Base-by-base conservation (phyloP, 1,284 basidiomycete genomes). In the Cystobasidium pallidum region DNA sequence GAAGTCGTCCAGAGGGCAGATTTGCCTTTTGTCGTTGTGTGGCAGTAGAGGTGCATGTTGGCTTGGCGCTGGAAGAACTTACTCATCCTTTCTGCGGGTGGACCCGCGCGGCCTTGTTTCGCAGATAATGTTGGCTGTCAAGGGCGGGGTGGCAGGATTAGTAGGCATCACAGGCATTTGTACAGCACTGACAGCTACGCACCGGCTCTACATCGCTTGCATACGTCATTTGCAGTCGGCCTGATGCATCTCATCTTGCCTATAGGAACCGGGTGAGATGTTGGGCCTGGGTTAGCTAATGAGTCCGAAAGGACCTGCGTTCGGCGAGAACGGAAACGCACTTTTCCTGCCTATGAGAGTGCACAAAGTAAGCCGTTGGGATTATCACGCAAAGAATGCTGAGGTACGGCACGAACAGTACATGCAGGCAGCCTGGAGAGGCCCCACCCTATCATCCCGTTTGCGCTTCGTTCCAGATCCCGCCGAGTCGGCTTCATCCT, bases 201-300 rank as follows among this genome's bases (percentile, higher is more conserved):
- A 62, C 59, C 59, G 21, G 59, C 59, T 47, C 41, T 21, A 43
- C 59, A 62, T 26, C 59, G 36, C 39, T 62, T 62, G 59, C 59
- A 62, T 15, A 45, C 36, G 10, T 62, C 59, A 30, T 62, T 47
- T 19, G 24, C 36, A 2, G 36, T 62, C 2, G 59, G 26, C 11
- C 59, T 6, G 8, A 62, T 62, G 24, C 59, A 62, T 30, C 45
- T 62, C 59, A 62, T 62, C 39, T 62, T 62, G 39, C 59, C 59
- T 62, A 11, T 3, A 11, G 13, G 19, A 30, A 36, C 3, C n/a
- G 21, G 19, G 4, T 34, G 36, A 11, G 19, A 45, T 28, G 43
- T n/a, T 3, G 43, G 34, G 24, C 1, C 3, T 17, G 19, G 13
- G 26, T 62, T 21, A 47, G 39, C 41, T 32, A 24, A 3, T 11